phyloP scores from a whole-genome alignment of 768 basidiomycete species.

The Agrocybe praecox region DNA sequence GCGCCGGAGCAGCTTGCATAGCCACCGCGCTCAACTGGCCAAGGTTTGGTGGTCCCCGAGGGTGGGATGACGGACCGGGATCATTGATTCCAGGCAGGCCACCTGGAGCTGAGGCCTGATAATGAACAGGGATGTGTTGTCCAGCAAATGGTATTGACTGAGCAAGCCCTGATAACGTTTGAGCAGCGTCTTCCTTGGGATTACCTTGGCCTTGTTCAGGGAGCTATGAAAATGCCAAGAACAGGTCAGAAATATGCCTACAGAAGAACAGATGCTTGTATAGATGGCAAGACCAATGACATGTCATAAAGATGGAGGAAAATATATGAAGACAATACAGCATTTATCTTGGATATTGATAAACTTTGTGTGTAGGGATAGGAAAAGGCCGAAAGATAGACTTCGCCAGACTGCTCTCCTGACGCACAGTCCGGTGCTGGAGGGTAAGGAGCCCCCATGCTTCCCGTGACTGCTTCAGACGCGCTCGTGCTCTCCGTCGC shows the following conservation, averaged over 20 bases:
- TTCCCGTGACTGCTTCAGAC: conserved; percentile 39
- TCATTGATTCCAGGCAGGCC: conserved; percentile 60
- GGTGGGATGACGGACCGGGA: conserved; percentile 74
- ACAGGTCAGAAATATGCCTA: background rate
- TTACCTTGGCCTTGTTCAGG: conserved; percentile 43
- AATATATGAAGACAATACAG: too few relatives aligned
- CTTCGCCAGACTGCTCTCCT: background rate
- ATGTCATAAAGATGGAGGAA: too few relatives aligned
- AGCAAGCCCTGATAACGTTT: conserved; percentile 42
- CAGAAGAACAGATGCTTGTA: background rate
- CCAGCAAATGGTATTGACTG: conserved; percentile 44
- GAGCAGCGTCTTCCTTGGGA: conserved; percentile 64
- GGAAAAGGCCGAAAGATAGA: background rate
- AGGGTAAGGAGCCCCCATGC: conserved; percentile 11
- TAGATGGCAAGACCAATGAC: too few relatives aligned
- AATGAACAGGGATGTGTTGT: conserved; percentile 32
- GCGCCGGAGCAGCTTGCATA: conserved; percentile 43
- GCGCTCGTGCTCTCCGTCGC: conserved; percentile 41
- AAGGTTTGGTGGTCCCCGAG: conserved; percentile 65
- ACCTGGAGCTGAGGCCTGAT: conserved; percentile 26
- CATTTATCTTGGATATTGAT: too few relatives aligned
- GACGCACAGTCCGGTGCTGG: background rate
- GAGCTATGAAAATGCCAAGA: conserved; percentile 30
- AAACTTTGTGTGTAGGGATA: too few relatives aligned
- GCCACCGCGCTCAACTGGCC: conserved; percentile 60